Base-by-base conservation (phyloP, 139 green algal genomes). In the Chlamydomonas eustigma region DNA sequence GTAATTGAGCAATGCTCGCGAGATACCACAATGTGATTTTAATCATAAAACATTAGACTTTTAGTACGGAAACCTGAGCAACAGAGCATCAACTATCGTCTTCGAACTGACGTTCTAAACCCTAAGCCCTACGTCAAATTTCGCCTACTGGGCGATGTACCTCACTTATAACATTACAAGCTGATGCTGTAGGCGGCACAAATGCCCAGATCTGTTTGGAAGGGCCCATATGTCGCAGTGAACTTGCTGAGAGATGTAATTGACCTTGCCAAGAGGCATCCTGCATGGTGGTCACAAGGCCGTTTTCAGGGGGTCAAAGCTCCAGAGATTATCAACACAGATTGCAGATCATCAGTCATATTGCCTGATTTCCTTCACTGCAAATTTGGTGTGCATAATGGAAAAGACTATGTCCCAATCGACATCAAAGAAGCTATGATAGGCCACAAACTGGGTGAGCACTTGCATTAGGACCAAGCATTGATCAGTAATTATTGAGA, bases 351-450 rank as follows among this genome's bases (percentile, higher is more conserved):
- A 44, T 69, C 44, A 38, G 44, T 76, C 31, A 32, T 76, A 24
- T 75, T 90, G 30, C 86, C 86, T 2, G 86, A 90, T 68, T 90
- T 90, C 72, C 34, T 90, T 0, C 34, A 67, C 5, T 88, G 81
- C 50, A 82, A 85, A 1, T 90, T 90, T 69, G 85, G 82, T 3
- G 81, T 90, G 22, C 86, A 90, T 71, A 87, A 86, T 25, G 86
- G 86, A 39, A 84, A 80, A 64, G 66, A 28, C 32, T 87, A 80
- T 34, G 44, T 82, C 1, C 77, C 65, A 31, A 74, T 86, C 3
- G 77, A 86, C 44, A 75, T 86, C 65, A 76, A 78, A 3, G 85
- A 90, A 65, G 73, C 79, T 6, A 90, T 90, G 85, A 79, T 90
- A 0, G 85, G 85, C 22, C 85, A 90, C 44, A 82, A 82, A 52